Evolutionary conservation across 2,329 filamentous ascomycete genomes (phyloP).

Genomic region (Pseudocercospora musae): DNA sequence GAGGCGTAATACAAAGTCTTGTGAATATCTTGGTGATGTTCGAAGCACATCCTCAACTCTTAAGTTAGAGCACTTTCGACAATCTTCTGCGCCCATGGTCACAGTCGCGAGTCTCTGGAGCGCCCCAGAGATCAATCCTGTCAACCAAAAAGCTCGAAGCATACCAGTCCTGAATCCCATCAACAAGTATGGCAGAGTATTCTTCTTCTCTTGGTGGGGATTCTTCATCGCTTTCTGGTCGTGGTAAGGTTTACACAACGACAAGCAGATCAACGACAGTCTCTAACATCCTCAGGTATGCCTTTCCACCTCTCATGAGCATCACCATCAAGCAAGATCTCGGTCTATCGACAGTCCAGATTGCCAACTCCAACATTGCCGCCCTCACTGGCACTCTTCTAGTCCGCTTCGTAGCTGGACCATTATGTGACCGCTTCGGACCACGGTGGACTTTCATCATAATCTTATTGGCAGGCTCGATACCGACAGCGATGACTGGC

Average conservation of each 20-base stretch:
- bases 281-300: conserved; percentile 57
- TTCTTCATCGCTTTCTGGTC: conserved; percentile 87
- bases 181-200: conserved; percentile 77
- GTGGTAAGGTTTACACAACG: conserved; percentile 48
- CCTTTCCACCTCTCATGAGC: conserved; percentile 77
- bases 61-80: neutral
- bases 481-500: conserved; percentile 81
- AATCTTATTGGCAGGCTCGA: conserved; percentile 67
- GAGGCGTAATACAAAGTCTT: neutral
- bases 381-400: conserved; percentile 72
- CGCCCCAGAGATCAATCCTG: conserved; percentile 73
- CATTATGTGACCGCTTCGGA: conserved; percentile 77
- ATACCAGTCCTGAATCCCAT: conserved; percentile 76
- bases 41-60: neutral
- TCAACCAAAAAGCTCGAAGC: conserved; percentile 76
- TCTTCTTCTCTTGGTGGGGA: conserved; percentile 83
- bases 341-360: conserved; percentile 63
- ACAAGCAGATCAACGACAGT: no score
- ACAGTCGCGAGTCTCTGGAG: conserved; percentile 36
- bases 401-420: conserved; percentile 72
- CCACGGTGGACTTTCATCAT: conserved; percentile 74
- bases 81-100: conserved; percentile 3
- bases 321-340: conserved; percentile 78
- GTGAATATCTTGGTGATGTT: neutral
- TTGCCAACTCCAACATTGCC: conserved; percentile 87